These are phyloP conservation scores for Moniliella sp. DNA, from an alignment of 1,284 basidiomycete species.

Conservation along the genomic window DNA sequence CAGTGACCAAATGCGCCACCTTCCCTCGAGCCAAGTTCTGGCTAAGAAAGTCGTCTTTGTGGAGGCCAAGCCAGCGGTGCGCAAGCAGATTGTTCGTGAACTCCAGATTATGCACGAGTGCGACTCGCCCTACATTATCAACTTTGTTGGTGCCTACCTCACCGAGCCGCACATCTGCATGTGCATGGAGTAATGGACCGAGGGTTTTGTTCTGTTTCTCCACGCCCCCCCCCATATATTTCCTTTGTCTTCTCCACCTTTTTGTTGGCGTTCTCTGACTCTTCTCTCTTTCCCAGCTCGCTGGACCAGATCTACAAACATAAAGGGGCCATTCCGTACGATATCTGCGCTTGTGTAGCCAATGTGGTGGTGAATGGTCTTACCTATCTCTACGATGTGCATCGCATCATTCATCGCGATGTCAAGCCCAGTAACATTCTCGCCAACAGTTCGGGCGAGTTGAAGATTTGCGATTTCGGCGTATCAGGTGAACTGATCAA, in stretches of 20 bases:
- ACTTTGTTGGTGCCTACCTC: constrained; percentile 84
- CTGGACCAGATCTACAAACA: constrained; percentile 78
- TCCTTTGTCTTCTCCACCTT: constrained; percentile 11
- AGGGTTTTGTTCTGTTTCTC: constrained; percentile 20
- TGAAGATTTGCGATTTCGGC: constrained; percentile 99
- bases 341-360: constrained; percentile 72
- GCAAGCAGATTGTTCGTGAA: constrained; percentile 90
- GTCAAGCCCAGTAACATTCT: constrained; percentile 90
- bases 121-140: constrained; percentile 73
- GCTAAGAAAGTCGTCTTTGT: constrained; percentile 58
- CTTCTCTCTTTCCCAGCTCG: constrained; percentile 32
- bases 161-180: constrained; percentile 93
- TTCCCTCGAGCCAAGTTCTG: constrained; percentile 8
- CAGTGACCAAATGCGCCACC: constrained; percentile 54
- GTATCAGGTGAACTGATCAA: constrained; percentile 96
- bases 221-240: neutral
- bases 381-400: constrained; percentile 87
- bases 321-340: constrained; percentile 67
- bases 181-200: constrained; percentile 92
- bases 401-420: constrained; percentile 97
- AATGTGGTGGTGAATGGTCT: constrained; percentile 77
- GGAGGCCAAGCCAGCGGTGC: constrained; percentile 84
- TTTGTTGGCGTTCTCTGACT: no score
- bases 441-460: constrained; percentile 71
- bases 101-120: constrained; percentile 97